Conservation (phyloP, 805 yeast species). For the Candida multigemmis region DNA sequence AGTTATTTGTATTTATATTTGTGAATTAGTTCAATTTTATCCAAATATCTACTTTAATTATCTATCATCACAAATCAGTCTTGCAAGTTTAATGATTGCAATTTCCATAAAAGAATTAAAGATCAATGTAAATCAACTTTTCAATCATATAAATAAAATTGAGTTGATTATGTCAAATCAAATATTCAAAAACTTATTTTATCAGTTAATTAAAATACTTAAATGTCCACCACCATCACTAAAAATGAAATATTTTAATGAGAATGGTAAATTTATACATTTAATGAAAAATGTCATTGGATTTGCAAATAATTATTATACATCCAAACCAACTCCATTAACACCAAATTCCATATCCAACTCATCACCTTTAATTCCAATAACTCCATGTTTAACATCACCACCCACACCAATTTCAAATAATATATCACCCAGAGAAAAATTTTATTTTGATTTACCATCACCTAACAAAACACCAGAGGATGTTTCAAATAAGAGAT, state of each 20-base stretch:
- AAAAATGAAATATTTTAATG: conserved; percentile 35
- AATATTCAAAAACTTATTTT: conserved; percentile 11
- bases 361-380: conserved; percentile 24
- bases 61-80: conserved; percentile 42
- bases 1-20: conserved; percentile 48
- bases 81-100: conserved; percentile 27
- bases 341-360: conserved; percentile 5
- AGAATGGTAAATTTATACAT: conserved; percentile 21
- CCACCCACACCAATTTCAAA: conserved; percentile 19
- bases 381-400: conserved; percentile 6
- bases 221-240: conserved; percentile 39
- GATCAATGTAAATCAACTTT: conserved; percentile 15
- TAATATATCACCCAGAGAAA: conserved; percentile 11
- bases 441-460: not conserved
- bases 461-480: conserved; percentile 1
- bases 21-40: conserved; percentile 61
- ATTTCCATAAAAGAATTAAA: conserved; percentile 17
- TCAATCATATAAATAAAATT: conserved; percentile 12
- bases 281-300: conserved; percentile 27
- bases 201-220: conserved; percentile 20
- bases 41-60: conserved; percentile 49
- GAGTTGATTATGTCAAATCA: conserved; percentile 11
- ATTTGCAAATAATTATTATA: conserved; percentile 19
- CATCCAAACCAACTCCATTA: conserved; percentile 2
- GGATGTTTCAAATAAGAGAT: not conserved